A percentile compares a stretch with the other conserved stretches of the same genome.
Evolutionary conservation across 441 rosid genomes (phyloP).

Genomic region (Populus hybrid): DNA sequence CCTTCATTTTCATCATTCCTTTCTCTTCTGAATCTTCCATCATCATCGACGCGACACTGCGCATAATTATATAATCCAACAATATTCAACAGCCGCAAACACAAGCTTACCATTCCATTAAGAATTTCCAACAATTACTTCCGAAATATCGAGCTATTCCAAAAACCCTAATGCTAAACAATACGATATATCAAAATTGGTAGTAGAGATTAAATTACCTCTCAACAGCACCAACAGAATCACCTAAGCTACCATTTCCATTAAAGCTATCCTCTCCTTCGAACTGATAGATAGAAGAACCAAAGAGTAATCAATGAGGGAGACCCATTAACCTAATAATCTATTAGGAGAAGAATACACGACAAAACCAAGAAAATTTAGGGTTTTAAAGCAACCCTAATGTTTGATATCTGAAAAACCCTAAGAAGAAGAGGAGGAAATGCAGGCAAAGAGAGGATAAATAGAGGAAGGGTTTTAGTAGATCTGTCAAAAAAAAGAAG

Average conservation of each 20-base stretch:
- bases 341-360: conserved; percentile 31
- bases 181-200: conserved; percentile 18
- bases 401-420: conserved; percentile 30
- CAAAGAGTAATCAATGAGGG: conserved; percentile 24
- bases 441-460: conserved; percentile 22
- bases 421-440: conserved; percentile 34
- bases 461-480: conserved; percentile 17
- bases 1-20: conserved; percentile 17
- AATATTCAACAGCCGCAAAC: conserved; percentile 20
- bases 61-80: conserved; percentile 19
- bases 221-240: conserved; percentile 53
- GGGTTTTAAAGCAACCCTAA: conserved; percentile 54
- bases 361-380: conserved; percentile 41
- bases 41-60: conserved; percentile 56
- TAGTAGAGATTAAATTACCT: conserved; percentile 43
- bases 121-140: conserved; percentile 26
- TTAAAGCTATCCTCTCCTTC: conserved; percentile 47
- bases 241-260: conserved; percentile 66
- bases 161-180: conserved; percentile 40
- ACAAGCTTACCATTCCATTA: conserved; percentile 18
- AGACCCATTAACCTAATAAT: conserved; percentile 54
- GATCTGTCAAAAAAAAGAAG: conserved; percentile 29
- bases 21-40: conserved; percentile 28
- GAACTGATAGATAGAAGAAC: conserved; percentile 31
- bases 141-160: conserved; percentile 12